Evolutionary conservation across 768 basidiomycete genomes (phyloP).

Genomic region (Boletus fagicola): DNA sequence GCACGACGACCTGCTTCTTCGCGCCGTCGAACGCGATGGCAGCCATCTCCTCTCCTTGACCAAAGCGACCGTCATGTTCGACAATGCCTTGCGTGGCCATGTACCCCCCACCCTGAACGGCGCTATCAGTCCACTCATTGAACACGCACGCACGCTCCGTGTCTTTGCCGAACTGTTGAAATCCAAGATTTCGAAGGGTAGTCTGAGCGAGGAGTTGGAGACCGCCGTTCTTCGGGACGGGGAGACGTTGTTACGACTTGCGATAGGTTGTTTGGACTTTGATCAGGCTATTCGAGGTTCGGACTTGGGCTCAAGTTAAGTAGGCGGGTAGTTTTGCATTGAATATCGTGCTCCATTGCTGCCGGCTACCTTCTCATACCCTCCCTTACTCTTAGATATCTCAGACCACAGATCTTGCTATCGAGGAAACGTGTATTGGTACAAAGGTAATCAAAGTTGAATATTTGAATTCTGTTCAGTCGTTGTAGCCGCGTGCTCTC

Average conservation of each 20-base stretch:
- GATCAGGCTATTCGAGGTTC: slow-evolving; percentile 16
- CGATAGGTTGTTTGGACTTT: slow-evolving; percentile 22
- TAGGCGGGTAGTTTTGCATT: slow-evolving; percentile 5
- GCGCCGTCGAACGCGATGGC: slow-evolving; percentile 27
- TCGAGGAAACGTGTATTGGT: neutral
- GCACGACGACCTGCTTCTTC: neutral
- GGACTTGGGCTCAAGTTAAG: neutral
- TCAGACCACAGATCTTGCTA: neutral
- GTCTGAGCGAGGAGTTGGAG: slow-evolving; percentile 16
- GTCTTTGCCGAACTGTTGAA: slow-evolving; percentile 17
- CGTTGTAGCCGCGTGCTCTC: slow-evolving; percentile 58
- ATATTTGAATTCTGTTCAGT: slow-evolving; percentile 44
- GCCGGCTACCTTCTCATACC: neutral
- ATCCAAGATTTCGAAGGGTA: slow-evolving; percentile 8
- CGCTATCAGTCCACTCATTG: neutral
- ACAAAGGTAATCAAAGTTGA: slow-evolving; percentile 5
- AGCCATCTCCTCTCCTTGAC: slow-evolving; percentile 17
- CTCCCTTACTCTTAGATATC: neutral
- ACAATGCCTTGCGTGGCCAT: slow-evolving; percentile 15
- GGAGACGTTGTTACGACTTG: slow-evolving; percentile 18
- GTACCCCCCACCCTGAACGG: neutral
- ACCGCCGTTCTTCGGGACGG: slow-evolving; percentile 26
- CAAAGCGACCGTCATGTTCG: slow-evolving; percentile 16
- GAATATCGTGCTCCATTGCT: neutral
- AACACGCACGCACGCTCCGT: slow-evolving; percentile 15